A percentile compares a stretch with the other conserved stretches of the same genome.
These are phyloP conservation scores for Spergularia azorica DNA, from an alignment of 179 eudicot species.

Conservation along the genomic window DNA sequence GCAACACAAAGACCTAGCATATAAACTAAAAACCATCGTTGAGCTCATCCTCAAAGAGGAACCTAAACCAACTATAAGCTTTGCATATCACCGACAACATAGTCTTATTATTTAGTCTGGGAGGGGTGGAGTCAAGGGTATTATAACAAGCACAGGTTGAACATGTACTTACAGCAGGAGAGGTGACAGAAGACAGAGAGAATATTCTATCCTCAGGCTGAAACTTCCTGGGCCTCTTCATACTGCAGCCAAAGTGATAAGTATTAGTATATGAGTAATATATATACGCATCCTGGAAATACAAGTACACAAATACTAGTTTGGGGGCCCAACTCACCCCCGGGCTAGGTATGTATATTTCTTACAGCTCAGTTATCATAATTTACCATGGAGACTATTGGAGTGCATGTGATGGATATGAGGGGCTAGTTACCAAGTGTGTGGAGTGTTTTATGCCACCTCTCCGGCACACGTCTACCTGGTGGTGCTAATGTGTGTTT, in stretches of 20 bases:
- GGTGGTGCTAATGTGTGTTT: no score
- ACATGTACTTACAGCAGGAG: slow-evolving; percentile 68
- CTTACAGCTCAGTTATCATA: no score
- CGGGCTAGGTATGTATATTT: no score
- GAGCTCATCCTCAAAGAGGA: no score
- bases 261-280: background rate
- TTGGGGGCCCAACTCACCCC: no score
- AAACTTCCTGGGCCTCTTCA: slow-evolving; percentile 77
- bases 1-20: no score
- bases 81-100: background rate
- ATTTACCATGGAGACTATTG: no score
- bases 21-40: background rate
- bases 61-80: background rate
- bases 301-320: background rate
- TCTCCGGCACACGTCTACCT: no score
- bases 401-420: no score
- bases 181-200: slow-evolving; percentile 82
- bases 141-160: slow-evolving; percentile 1
- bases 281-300: background rate
- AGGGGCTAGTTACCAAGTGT: no score
- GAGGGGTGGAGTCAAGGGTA: background rate
- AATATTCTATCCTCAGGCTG: slow-evolving; percentile 92
- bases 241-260: slow-evolving; percentile 42
- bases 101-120: background rate
- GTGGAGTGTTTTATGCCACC: no score